Evolutionary conservation across 805 yeast genomes (phyloP), one percentile per base, ranked within the genome.

Genomic region (Saturnispora dispora): DNA sequence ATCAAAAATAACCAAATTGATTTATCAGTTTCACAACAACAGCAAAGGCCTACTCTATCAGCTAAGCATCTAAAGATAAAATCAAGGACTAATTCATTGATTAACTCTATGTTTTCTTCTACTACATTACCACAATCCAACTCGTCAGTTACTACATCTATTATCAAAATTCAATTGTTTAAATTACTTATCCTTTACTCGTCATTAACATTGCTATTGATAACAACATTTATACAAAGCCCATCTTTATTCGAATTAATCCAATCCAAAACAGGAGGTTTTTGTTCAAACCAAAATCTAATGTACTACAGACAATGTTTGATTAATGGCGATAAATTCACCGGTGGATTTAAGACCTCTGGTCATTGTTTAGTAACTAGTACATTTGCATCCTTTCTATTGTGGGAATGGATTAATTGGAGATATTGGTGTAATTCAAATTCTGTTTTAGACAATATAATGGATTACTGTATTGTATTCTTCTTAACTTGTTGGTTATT

Each of bases 291-390:
- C 53, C 9, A 55, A 30, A n/a, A 47, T 13, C 40, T 59, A 27
- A 50, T 43, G 36, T 53, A 60, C 53, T 60, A 57, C 48, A 33
- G 48, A 15, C 48, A 57, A 36, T 64, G 69, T 41, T 47, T 59
- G 13, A 48, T 48, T 7, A 52, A 55, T 25, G 61, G 55, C 1
- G 57, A 50, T 11, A 65, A 60, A 18, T 74, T 76, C 72, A 52
- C 62, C 2, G 67, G 69, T 13, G 74, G 74, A 6, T 66, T 66
- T 25, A 76, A 74, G 53, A 48, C 67, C 13, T 71, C 76, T 17
- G 77, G 79, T 6, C 79, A 75, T 54, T 61, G 66, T 36, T 62
- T 69, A 46, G 60, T 73, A 4, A 44, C 73, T 11, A 52, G 68
- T 5, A 65, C 72, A 11, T 66, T 70, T 49, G 57, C 69, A 18